phyloP scores from a whole-genome alignment of 139 green algal species.

The Zygnema circumcarinatum region DNA sequence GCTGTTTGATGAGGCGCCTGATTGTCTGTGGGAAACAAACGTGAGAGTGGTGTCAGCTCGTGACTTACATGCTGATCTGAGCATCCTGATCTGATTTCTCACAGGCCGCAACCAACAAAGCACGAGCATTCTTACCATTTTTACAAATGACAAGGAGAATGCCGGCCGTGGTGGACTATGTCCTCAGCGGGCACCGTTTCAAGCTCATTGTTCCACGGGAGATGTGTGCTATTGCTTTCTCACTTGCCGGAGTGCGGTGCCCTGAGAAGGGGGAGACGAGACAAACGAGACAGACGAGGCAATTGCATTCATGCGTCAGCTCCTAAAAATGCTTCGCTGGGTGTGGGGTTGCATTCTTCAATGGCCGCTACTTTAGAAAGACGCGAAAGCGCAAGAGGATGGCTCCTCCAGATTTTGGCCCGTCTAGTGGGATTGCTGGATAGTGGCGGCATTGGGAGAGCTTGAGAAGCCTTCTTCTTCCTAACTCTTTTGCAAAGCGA shows the following conservation, averaged over 20 bases:
- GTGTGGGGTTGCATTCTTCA: too few relatives aligned
- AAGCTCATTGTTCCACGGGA: conserved; percentile 89
- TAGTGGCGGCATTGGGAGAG: too few relatives aligned
- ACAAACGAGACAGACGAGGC: conserved; percentile 85
- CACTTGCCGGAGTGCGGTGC: conserved; percentile 81
- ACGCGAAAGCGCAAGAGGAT: too few relatives aligned
- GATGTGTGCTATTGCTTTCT: conserved; percentile 85
- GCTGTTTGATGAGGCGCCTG: neutral
- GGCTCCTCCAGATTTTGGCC: too few relatives aligned
- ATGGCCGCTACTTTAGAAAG: too few relatives aligned
- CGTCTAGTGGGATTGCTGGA: too few relatives aligned
- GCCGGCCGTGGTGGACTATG: conserved; percentile 81
- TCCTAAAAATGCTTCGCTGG: too few relatives aligned
- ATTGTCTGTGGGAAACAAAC: neutral
- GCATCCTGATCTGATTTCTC: neutral
- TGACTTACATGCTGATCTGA: neutral
- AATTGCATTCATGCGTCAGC: conserved; percentile 77
- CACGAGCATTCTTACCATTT: conserved; percentile 93
- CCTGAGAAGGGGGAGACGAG: conserved; percentile 78
- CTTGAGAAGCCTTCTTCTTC: too few relatives aligned
- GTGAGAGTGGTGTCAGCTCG: too few relatives aligned
- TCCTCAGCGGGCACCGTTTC: conserved; percentile 81
- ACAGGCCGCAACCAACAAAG: conserved; percentile 61
- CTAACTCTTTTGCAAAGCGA: too few relatives aligned
- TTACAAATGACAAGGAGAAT: conserved; percentile 82